phyloP scores from a whole-genome alignment of 2,329 filamentous ascomycete species.

The Penicillium occitanis region DNA sequence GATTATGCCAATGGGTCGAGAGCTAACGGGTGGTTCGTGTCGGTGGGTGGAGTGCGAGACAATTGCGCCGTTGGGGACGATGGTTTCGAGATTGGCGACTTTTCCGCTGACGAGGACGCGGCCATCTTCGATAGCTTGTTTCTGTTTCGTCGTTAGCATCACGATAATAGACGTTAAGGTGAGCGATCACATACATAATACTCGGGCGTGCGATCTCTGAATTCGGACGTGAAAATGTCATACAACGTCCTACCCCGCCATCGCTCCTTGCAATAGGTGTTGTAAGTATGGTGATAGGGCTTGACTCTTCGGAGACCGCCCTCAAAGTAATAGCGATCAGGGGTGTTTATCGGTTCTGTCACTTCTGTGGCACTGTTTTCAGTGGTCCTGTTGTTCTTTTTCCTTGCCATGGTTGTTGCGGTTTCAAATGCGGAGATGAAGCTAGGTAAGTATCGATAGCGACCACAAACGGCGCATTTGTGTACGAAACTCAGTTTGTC shows the following conservation, averaged over 20 bases:
- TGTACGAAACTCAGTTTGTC: slow-evolving; percentile 7
- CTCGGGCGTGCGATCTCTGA: slow-evolving; percentile 78
- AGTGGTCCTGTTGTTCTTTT: slow-evolving; percentile 28
- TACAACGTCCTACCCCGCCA: slow-evolving; percentile 81
- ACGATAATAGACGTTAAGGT: not conserved
- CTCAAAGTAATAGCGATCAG: slow-evolving; percentile 76
- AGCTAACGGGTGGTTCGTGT: slow-evolving; percentile 90
- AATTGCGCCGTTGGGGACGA: slow-evolving; percentile 83
- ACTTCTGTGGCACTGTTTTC: slow-evolving; percentile 33
- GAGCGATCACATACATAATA: slow-evolving; percentile 70
- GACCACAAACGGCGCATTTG: slow-evolving; percentile 11
- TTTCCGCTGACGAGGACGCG: slow-evolving; percentile 79
- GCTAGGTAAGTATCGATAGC: slow-evolving; percentile 7
- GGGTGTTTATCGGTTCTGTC: slow-evolving; percentile 42
- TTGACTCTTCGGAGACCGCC: slow-evolving; percentile 60
- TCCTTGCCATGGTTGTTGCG: slow-evolving; percentile 25
- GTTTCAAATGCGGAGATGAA: not conserved
- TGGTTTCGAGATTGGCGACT: slow-evolving; percentile 63
- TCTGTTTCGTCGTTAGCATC: slow-evolving; percentile 39
- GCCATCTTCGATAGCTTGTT: slow-evolving; percentile 75
- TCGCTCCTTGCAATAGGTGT: slow-evolving; percentile 34
- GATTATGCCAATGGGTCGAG: slow-evolving; percentile 74
- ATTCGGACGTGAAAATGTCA: slow-evolving; percentile 88
- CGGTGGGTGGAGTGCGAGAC: slow-evolving; percentile 92
- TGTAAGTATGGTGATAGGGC: slow-evolving; percentile 50